Base-by-base conservation (phyloP, 345 rosid genomes). In the Citrus maxima region DNA sequence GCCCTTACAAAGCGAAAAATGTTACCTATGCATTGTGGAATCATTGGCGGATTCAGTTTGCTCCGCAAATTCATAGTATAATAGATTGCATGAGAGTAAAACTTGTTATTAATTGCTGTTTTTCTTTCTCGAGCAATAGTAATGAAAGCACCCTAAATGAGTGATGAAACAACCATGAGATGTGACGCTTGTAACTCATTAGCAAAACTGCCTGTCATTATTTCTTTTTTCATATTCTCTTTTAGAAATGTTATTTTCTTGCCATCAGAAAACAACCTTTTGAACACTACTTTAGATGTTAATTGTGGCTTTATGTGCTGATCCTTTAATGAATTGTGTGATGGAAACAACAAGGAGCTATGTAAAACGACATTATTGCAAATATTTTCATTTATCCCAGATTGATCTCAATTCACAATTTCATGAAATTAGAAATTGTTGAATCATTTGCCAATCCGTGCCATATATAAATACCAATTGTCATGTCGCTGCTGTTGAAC, bases 361-460 rank as follows among this genome's bases (percentile, higher is more conserved):
- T 80, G 79, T 4, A 51, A 51, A 51, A 18, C 0, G 0, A 51
- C 0, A 1, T 46, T 51, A 51, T 51, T 16, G 0, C 6, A 40
- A 40, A 10, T 40, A 14, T 4, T 51, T 37, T 6, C 2, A 4
- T 1, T 18, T 16, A 10, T 51, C 18, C 74, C 80, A 6, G 5
- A 76, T 79, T 79, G 10, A 59, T 24, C 2, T 42, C 54, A 63
- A 71, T 69, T 87, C 84, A 82, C 0, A 3, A 19, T n/a, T 80
- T 78, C 7, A 84, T 37, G 4, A 84, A 61, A 10, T 22, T 54
- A 13, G 51, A 38, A 0, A 77, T 22, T 3, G 87, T 73, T 2
- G 78, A 46, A 21, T 65, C 87, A 58, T 82, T 84, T 1, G 76
- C 84, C 5, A 84, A 56, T 68, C 34, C 74, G 59, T 82, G 87